Percentiles rank a stretch among this genome's conserved stretches.
Evolutionary conservation across 2,329 filamentous ascomycete species (phyloP).

Genomic region (Fusarium sp.): DNA sequence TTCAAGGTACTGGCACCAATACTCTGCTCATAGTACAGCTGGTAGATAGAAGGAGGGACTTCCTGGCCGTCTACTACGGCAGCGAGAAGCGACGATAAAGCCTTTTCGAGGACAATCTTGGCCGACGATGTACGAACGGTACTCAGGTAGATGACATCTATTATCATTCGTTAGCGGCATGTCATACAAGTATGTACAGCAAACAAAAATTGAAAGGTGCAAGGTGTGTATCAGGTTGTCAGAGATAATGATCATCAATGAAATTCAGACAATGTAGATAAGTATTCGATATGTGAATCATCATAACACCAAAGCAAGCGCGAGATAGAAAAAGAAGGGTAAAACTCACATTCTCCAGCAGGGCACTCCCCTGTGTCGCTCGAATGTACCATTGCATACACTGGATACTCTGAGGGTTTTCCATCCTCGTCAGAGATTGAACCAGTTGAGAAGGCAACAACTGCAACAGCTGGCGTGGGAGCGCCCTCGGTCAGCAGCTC

Average conservation of each 20-base stretch:
- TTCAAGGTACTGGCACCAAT: conserved; percentile 44
- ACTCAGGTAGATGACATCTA: conserved; percentile 53
- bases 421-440: conserved; percentile 54
- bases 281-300: conserved; percentile 89
- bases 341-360: conserved; percentile 84
- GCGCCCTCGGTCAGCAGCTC: conserved; percentile 78
- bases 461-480: conserved; percentile 78
- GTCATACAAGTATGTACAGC: conserved; percentile 10
- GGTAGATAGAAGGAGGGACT: conserved; percentile 58
- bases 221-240: conserved; percentile 81
- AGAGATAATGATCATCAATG: conserved; percentile 89
- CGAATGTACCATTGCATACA: conserved; percentile 80
- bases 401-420: conserved; percentile 57
- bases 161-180: conserved; percentile 49
- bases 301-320: conserved; percentile 72
- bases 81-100: conserved; percentile 57
- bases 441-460: conserved; percentile 73
- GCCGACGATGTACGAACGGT: conserved; percentile 53
- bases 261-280: conserved; percentile 99
- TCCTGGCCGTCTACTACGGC: conserved; percentile 47
- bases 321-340: conserved; percentile 27
- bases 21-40: conserved; percentile 68
- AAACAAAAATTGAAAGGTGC: conserved; percentile 20
- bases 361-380: conserved; percentile 95
- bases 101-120: conserved; percentile 52